Conservation (phyloP, 305 asterid genomes). For the Fraxinus albicans region DNA sequence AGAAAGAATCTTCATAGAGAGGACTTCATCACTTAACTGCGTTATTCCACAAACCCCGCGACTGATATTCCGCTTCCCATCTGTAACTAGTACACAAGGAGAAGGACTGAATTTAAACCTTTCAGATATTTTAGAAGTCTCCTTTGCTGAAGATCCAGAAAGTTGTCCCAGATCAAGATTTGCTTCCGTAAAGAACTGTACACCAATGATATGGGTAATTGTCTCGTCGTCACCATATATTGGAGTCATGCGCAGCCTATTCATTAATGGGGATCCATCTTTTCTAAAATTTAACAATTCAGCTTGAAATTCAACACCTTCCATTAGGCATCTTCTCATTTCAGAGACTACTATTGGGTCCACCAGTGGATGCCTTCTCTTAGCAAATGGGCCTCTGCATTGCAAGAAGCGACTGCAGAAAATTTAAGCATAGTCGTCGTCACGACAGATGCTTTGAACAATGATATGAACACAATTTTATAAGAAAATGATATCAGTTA, state of each 20-base stretch:
- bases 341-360: background rate
- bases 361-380: slow-evolving; percentile 2
- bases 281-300: slow-evolving; percentile 3
- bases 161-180: slow-evolving; percentile 76
- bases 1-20: slow-evolving; percentile 41
- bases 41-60: slow-evolving; percentile 45
- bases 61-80: slow-evolving; percentile 31
- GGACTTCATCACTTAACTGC: slow-evolving; percentile 50
- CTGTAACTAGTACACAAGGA: slow-evolving; percentile 29
- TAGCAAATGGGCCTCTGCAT: background rate
- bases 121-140: slow-evolving; percentile 47
- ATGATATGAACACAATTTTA: background rate
- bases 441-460: background rate
- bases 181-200: slow-evolving; percentile 64
- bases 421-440: background rate
- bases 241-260: slow-evolving; percentile 73
- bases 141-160: slow-evolving; percentile 62
- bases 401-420: background rate
- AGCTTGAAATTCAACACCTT: background rate
- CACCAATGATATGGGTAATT: slow-evolving; percentile 71
- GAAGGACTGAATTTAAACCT: slow-evolving; percentile 40
- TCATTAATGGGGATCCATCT: slow-evolving; percentile 25
- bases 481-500: background rate
- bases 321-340: background rate
- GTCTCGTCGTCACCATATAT: slow-evolving; percentile 72